Conservation (phyloP, 768 basidiomycete genomes). For the Panellus pusillus region DNA sequence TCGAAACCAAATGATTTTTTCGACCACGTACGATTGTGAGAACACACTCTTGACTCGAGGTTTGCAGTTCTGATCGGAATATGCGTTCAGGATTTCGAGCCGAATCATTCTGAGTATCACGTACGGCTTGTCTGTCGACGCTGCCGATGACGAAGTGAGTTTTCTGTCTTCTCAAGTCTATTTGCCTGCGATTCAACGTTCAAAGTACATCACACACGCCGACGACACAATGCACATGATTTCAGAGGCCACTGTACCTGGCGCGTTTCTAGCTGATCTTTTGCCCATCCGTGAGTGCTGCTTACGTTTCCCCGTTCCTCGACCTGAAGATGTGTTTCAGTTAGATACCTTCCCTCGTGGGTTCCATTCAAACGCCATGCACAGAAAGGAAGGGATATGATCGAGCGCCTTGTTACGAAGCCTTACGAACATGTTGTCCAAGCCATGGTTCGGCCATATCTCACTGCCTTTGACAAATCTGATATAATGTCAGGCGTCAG, state of each 20-base stretch:
- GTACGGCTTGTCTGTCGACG: slow-evolving; percentile 26
- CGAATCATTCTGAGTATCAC: slow-evolving; percentile 25
- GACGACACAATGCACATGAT: slow-evolving; percentile 29
- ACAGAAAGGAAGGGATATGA: background rate
- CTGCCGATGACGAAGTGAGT: slow-evolving; percentile 24
- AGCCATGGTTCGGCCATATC: slow-evolving; percentile 13
- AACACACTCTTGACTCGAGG: no score
- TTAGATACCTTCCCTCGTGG: slow-evolving; percentile 29
- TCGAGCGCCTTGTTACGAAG: slow-evolving; percentile 12
- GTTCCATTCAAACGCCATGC: slow-evolving; percentile 21
- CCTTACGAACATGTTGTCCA: slow-evolving; percentile 21
- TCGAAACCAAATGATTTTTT: background rate
- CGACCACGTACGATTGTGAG: slow-evolving; percentile 1
- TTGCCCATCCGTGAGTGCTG: slow-evolving; percentile 25
- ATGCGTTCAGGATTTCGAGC: slow-evolving; percentile 13
- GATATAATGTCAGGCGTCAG: background rate
- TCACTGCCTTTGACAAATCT: slow-evolving; percentile 1
- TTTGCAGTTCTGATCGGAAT: background rate
- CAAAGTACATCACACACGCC: slow-evolving; percentile 30
- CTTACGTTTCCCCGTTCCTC: background rate
- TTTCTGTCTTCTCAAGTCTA: no score
- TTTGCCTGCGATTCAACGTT: background rate
- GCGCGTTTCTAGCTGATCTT: slow-evolving; percentile 30
- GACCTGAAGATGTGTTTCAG: slow-evolving; percentile 7
- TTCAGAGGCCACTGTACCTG: slow-evolving; percentile 25